These are phyloP conservation scores for Phytophthora syringae DNA, from an alignment of 352 stramenopile genomes.

Conservation along the genomic window DNA sequence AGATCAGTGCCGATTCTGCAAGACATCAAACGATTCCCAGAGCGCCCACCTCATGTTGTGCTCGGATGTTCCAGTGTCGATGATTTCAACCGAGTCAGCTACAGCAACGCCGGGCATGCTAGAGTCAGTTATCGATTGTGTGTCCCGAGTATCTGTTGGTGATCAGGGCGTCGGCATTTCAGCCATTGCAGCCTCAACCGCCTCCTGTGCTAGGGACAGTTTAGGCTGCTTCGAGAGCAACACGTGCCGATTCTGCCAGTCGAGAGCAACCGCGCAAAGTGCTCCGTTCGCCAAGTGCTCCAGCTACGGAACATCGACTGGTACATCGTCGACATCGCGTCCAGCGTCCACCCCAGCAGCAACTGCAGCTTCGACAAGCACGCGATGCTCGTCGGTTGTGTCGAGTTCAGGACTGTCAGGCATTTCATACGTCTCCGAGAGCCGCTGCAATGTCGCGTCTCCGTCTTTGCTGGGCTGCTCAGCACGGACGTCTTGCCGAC, in stretches of 20 bases:
- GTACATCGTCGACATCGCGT: neutral
- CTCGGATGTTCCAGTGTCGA: slow-evolving; percentile 15
- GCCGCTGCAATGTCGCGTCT: slow-evolving; percentile 38
- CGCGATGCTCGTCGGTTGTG: slow-evolving; percentile 38
- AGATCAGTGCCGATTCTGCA: slow-evolving; percentile 37
- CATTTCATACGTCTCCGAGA: slow-evolving; percentile 57
- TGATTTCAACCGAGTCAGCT: neutral
- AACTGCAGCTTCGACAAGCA: slow-evolving; percentile 28
- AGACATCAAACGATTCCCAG: neutral
- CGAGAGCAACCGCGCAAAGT: slow-evolving; percentile 31
- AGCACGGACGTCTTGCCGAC: slow-evolving; percentile 46
- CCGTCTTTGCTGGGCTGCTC: slow-evolving; percentile 51
- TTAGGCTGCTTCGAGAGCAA: slow-evolving; percentile 38
- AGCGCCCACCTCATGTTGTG: slow-evolving; percentile 19
- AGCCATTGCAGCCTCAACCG: slow-evolving; percentile 22
- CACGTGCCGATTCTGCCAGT: slow-evolving; percentile 52
- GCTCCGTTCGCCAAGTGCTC: slow-evolving; percentile 34
- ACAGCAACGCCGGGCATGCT: neutral
- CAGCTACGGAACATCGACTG: slow-evolving; percentile 5
- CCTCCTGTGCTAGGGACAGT: slow-evolving; percentile 27
- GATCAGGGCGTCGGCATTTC: slow-evolving; percentile 39
- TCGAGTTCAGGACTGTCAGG: slow-evolving; percentile 34
- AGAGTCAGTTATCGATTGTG: slow-evolving; percentile 24
- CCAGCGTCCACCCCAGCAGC: slow-evolving; percentile 11
- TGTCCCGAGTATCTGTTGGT: slow-evolving; percentile 33